These are phyloP conservation scores for Apiotrichum mycotoxinovorans DNA, from an alignment of 1,284 basidiomycete species.

Conservation along the genomic window DNA sequence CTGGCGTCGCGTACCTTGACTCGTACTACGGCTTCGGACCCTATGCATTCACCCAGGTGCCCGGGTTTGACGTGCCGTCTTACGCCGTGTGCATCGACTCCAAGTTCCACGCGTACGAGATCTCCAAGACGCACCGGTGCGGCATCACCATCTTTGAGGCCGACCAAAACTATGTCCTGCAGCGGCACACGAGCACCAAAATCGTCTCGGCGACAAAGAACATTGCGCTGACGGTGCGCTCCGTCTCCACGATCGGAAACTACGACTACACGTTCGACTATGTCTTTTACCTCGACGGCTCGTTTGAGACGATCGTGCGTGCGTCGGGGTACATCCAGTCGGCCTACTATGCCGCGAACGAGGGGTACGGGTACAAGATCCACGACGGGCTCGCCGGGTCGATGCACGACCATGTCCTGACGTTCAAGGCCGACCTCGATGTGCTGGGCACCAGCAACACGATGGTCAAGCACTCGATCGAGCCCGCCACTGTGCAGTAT, in stretches of 20 bases:
- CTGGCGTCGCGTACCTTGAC: slow-evolving; percentile 28
- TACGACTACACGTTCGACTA: slow-evolving; percentile 42
- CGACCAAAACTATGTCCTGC: slow-evolving; percentile 34
- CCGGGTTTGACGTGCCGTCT: slow-evolving; percentile 37
- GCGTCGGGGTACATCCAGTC: slow-evolving; percentile 45
- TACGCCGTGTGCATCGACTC: slow-evolving; percentile 19
- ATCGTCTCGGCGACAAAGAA: slow-evolving; percentile 40
- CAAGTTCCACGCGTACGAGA: slow-evolving; percentile 35
- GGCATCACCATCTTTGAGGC: slow-evolving; percentile 43
- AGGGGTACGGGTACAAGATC: slow-evolving; percentile 40
- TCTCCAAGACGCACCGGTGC: slow-evolving; percentile 23
- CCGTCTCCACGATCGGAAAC: slow-evolving; percentile 39
- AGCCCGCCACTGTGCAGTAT: slow-evolving; percentile 30
- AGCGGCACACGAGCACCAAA: slow-evolving; percentile 31
- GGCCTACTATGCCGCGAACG: slow-evolving; percentile 39
- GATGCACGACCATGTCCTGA: slow-evolving; percentile 43
- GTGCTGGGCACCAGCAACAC: slow-evolving; percentile 39
- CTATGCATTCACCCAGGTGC: slow-evolving; percentile 33
- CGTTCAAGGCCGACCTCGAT: slow-evolving; percentile 35
- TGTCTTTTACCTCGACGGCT: slow-evolving; percentile 40
- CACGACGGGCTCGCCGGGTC: slow-evolving; percentile 36
- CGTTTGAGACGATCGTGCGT: slow-evolving; percentile 35
- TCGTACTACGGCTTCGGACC: slow-evolving; percentile 36
- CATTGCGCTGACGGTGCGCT: slow-evolving; percentile 35
- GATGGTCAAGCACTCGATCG: slow-evolving; percentile 34